These are phyloP conservation scores for Anisodus acutangulus DNA, from an alignment of 257 asterid genomes.

Conservation along the genomic window DNA sequence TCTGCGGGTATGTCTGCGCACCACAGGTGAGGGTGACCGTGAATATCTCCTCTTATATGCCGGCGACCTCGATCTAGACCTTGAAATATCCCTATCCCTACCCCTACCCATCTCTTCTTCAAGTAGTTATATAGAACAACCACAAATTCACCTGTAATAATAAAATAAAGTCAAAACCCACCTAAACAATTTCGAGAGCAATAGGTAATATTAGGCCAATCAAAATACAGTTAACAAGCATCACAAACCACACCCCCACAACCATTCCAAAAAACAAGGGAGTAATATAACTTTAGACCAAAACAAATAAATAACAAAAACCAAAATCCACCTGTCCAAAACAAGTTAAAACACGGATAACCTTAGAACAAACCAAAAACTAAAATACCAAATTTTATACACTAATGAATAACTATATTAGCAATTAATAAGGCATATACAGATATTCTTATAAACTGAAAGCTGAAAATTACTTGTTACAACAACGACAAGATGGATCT, in stretches of 20 bases:
- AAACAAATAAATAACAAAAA: not conserved
- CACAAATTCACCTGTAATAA: constrained; percentile 44
- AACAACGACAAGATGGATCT: constrained; percentile 29
- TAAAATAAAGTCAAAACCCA: not conserved
- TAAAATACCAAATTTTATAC: not conserved
- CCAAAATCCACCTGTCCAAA: constrained; percentile 7
- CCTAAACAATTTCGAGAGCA: not conserved
- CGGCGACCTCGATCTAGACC: constrained; percentile 94
- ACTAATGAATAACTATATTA: not conserved
- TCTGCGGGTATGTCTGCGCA: constrained; percentile 69
- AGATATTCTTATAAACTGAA: not conserved
- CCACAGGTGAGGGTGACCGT: constrained; percentile 83
- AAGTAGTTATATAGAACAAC: constrained; percentile 27
- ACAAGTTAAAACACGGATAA: not conserved
- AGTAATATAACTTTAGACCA: not conserved
- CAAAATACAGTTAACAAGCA: not conserved
- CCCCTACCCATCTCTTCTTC: constrained; percentile 69
- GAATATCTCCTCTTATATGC: constrained; percentile 75
- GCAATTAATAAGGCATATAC: not conserved
- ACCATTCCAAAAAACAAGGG: not conserved
- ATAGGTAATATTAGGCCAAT: not conserved
- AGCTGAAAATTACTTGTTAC: constrained; percentile 29
- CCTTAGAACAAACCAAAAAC: not conserved
- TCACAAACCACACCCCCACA: constrained; percentile 11
- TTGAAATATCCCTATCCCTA: constrained; percentile 65